Percentiles rank a stretch among this genome's conserved stretches.
Conservation (phyloP, 2,329 filamentous ascomycete species). For the Reticulascus tulasneorum region DNA sequence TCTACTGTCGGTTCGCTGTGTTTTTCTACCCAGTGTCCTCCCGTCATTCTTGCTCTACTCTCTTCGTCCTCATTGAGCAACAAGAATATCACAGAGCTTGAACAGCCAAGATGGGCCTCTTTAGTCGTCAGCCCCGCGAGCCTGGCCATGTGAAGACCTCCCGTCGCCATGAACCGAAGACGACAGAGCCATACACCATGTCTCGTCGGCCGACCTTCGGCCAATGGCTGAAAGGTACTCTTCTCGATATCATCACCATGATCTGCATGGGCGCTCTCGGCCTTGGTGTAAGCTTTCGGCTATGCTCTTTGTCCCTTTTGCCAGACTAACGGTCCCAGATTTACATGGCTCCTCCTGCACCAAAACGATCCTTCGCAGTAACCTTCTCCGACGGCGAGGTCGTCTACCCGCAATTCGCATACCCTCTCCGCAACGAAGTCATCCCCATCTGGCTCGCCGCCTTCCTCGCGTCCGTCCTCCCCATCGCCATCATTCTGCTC, state of each 20-base stretch:
- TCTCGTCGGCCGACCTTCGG: conserved; percentile 56
- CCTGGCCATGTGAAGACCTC: too few species aligned
- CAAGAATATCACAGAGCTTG: too few species aligned
- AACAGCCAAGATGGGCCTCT: too few species aligned
- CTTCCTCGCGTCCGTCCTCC: conserved; percentile 59
- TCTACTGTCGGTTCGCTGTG: too few species aligned
- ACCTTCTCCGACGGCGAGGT: conserved; percentile 63
- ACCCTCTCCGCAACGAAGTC: conserved; percentile 66
- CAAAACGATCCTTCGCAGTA: conserved; percentile 66
- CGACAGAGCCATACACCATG: conserved; percentile 39
- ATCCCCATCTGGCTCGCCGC: conserved; percentile 69
- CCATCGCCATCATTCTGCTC: conserved; percentile 60
- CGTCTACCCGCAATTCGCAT: conserved; percentile 67
- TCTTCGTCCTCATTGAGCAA: too few species aligned
- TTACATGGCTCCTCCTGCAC: conserved; percentile 61
- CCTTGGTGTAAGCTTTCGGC: conserved; percentile 50
- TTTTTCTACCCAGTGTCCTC: too few species aligned
- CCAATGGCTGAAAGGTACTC: conserved; percentile 65
- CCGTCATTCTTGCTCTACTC: too few species aligned
- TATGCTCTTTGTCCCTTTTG: not conserved
- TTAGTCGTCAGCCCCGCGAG: too few species aligned
- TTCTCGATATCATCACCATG: conserved; percentile 67
- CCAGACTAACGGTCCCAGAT: conserved; percentile 34
- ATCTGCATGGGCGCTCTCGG: conserved; percentile 60
- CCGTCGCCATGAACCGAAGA: too few species aligned